Evolutionary conservation across 2,329 filamentous ascomycete genomes (phyloP), one percentile per base, ranked within the genome.

Genomic region (Passalora sequoiae): DNA sequence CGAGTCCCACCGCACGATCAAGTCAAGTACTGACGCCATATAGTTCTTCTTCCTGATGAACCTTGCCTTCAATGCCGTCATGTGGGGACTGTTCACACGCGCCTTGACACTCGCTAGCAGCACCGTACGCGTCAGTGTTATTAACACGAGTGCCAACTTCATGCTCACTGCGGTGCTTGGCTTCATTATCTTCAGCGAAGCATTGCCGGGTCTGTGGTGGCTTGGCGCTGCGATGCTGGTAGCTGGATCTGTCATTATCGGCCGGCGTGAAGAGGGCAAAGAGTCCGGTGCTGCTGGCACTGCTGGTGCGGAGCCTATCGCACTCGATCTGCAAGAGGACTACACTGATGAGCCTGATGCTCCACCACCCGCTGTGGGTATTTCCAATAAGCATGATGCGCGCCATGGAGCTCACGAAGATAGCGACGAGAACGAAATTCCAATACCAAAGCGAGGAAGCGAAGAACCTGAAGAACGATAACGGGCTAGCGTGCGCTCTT

Each of bases 81-180:
- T 91, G 86, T 91, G 86, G 86, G 80, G 83, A 0, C 75, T 91
- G 36, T 91, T 89, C 69, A 91, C 86, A 5, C 77, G 79, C 38
- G 86, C 86, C 40, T 76, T 91, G n/a, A 80, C 84, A 0, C 75
- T 77, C 13, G 84, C 84, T 10, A 76, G 77, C 45, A 88, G 84
- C 1, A 88, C 86, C 6, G 86, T 86, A 0, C 84, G 87, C 59
- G 86, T 89, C 37, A 83, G 80, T 54, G 83, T 91, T 61, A 80
- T 91, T 64, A 91, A 91, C 65, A 89, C 86, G 2, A 86, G 83
- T 10, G 75, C 83, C 44, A 91, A 91, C 67, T 91, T 91, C 64
- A 75, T 91, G 66, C 66, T 88, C 48, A 89, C 86, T 0, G 86
- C 86, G 6, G 52, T 89, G 5, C 70, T 89, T 15, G 84, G 86